phyloP scores from a whole-genome alignment of 2,329 filamentous ascomycete species.

The Neospermospora avenae region DNA sequence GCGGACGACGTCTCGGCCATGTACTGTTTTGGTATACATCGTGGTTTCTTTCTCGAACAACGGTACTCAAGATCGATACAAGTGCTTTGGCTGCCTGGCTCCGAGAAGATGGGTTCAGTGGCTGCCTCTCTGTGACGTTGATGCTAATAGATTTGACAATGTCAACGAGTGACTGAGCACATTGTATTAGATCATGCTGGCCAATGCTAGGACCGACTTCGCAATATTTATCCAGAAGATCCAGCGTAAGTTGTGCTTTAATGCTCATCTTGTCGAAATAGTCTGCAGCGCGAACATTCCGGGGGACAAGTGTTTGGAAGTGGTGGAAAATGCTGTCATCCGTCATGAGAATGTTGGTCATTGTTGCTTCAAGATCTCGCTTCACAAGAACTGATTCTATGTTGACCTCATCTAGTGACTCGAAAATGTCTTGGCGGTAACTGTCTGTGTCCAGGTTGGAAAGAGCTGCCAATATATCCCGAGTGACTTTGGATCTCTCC shows the following conservation, averaged over 20 bases:
- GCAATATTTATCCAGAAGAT: conserved; percentile 26
- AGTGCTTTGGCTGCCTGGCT: conserved; percentile 27
- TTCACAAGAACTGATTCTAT: conserved; percentile 18
- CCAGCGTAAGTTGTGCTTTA: conserved; percentile 23
- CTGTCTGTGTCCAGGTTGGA: conserved; percentile 23
- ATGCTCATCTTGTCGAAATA: conserved; percentile 29
- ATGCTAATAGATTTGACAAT: conserved; percentile 28
- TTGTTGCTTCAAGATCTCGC: conserved; percentile 29
- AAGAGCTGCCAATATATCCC: conserved; percentile 32
- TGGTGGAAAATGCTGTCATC: conserved; percentile 28
- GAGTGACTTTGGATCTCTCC: conserved; percentile 22
- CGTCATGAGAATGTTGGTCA: conserved; percentile 26
- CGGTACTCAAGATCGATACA: conserved; percentile 27
- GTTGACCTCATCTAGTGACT: conserved; percentile 19
- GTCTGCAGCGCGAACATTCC: conserved; percentile 23
- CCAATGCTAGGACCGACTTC: conserved; percentile 22
- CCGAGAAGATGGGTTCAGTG: conserved; percentile 19
- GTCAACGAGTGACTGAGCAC: conserved; percentile 25
- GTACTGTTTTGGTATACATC: conserved; percentile 25
- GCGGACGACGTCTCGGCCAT: conserved; percentile 22
- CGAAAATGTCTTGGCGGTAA: conserved; percentile 27
- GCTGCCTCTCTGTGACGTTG: conserved; percentile 21
- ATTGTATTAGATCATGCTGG: conserved; percentile 29
- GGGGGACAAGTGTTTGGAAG: conserved; percentile 26
- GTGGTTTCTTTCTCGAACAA: conserved; percentile 26